Evolutionary conservation across 805 yeast species (phyloP).

Genomic region (Kodamaea kaohsiungensis): DNA sequence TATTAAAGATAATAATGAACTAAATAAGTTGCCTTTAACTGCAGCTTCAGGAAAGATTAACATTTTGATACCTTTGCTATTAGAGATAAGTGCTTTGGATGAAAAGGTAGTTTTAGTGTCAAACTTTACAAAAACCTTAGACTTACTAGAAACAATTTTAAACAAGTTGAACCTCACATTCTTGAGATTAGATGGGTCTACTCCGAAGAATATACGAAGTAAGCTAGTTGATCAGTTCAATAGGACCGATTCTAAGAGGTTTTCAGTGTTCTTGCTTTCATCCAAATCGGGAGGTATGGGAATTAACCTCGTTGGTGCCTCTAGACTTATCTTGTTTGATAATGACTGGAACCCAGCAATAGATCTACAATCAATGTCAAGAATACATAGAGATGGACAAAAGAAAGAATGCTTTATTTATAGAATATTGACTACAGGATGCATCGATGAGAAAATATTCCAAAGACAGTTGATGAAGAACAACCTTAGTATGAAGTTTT

Average conservation of each 20-base stretch:
- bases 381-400: constrained; percentile 95
- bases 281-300: constrained; percentile 96
- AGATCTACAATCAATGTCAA: constrained; percentile 93
- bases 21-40: constrained; percentile 13
- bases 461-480: constrained; percentile 88
- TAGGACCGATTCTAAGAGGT: constrained; percentile 34
- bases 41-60: constrained; percentile 59
- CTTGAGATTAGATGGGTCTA: constrained; percentile 80
- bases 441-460: constrained; percentile 90
- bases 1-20: constrained; percentile 9
- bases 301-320: constrained; percentile 85
- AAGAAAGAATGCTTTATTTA: constrained; percentile 74
- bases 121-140: constrained; percentile 84
- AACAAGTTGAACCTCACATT: constrained; percentile 49
- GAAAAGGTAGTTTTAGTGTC: constrained; percentile 89
- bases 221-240: constrained; percentile 71
- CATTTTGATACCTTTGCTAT: constrained; percentile 57
- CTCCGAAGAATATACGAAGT: constrained; percentile 67
- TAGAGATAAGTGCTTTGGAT: constrained; percentile 40
- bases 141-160: constrained; percentile 64
- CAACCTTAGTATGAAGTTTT: constrained; percentile 72
- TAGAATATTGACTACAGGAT: constrained; percentile 81
- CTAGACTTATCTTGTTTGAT: constrained; percentile 80
- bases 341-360: constrained; percentile 97
- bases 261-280: constrained; percentile 72